Conservation (phyloP, 2,329 filamentous ascomycete genomes). For the Myriangium duriaei region DNA sequence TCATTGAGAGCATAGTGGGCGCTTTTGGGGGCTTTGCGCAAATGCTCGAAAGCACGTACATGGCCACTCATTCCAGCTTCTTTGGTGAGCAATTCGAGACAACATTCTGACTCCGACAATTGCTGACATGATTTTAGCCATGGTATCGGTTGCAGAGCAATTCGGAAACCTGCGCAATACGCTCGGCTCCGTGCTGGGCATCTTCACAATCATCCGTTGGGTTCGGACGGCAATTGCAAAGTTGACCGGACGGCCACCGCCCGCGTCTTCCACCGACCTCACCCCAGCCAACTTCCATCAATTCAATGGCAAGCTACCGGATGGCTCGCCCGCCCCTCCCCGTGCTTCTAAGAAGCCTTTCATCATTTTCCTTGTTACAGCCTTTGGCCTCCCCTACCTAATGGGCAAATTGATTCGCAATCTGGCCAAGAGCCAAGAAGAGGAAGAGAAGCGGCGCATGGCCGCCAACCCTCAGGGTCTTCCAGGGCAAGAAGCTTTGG, state of each 20-base stretch:
- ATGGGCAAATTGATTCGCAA: conserved; percentile 92
- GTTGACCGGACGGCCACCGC: conserved; percentile 78
- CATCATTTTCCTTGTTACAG: conserved; percentile 86
- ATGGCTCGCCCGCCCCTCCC: conserved; percentile 54
- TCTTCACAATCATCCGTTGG: conserved; percentile 94
- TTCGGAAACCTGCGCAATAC: conserved; percentile 89
- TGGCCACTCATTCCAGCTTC: conserved; percentile 98
- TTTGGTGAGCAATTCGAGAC: conserved; percentile 56
- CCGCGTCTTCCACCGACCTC: conserved; percentile 72
- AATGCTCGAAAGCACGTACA: conserved; percentile 99
- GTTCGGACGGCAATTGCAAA: conserved; percentile 83
- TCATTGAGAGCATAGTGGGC: conserved; percentile 92
- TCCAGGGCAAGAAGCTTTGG: conserved; percentile 41
- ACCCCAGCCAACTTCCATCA: conserved; percentile 84
- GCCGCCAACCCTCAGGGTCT: conserved; percentile 36
- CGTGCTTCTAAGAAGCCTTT: conserved; percentile 89
- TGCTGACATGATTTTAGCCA: conserved; percentile 44
- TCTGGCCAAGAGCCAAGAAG: conserved; percentile 72
- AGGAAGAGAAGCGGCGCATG: conserved; percentile 56
- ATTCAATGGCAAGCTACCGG: conserved; percentile 50
- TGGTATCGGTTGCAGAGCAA: conserved; percentile 97
- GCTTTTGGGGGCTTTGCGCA: conserved; percentile 96
- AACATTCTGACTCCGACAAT: not conserved
- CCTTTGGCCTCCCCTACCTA: conserved; percentile 88
- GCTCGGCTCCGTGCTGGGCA: conserved; percentile 82